A percentile compares a stretch with the other conserved stretches of the same genome.
phyloP scores from a whole-genome alignment of 768 basidiomycete species.

The Mrakia gelida region DNA sequence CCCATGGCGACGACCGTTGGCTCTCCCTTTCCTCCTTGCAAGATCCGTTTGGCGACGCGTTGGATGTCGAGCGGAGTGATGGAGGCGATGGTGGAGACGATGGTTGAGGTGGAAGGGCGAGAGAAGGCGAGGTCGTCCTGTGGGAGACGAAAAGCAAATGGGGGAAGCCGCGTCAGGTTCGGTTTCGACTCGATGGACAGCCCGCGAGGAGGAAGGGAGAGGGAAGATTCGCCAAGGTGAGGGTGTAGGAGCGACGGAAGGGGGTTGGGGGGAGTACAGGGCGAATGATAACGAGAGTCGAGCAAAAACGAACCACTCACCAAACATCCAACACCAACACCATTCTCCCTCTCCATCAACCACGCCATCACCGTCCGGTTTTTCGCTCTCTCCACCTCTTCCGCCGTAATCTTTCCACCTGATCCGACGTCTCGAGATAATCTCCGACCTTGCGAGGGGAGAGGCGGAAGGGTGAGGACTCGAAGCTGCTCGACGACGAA shows the following conservation, averaged over 20 bases:
- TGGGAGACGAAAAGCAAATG: neutral
- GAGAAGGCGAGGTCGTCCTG: conserved; percentile 10
- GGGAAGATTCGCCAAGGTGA: too few relatives aligned
- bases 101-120: neutral
- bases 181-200: too few relatives aligned
- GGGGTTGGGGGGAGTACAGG: neutral
- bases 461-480: neutral
- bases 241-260: too few relatives aligned
- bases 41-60: neutral
- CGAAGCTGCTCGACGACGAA: neutral
- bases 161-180: neutral
- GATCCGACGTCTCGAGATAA: neutral
- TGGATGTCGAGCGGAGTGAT: neutral
- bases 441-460: neutral
- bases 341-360: conserved; percentile 11
- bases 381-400: neutral
- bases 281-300: neutral
- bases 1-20: neutral
- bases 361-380: neutral
- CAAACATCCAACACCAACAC: neutral
- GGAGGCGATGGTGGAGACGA: neutral
- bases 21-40: neutral
- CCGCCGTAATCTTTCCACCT: neutral
- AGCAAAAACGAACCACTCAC: neutral
- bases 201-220: too few relatives aligned